Percentiles rank a stretch among this genome's conserved stretches.
phyloP scores from a whole-genome alignment of 176 grass and related monocot species.

The Pontederia paniculata region DNA sequence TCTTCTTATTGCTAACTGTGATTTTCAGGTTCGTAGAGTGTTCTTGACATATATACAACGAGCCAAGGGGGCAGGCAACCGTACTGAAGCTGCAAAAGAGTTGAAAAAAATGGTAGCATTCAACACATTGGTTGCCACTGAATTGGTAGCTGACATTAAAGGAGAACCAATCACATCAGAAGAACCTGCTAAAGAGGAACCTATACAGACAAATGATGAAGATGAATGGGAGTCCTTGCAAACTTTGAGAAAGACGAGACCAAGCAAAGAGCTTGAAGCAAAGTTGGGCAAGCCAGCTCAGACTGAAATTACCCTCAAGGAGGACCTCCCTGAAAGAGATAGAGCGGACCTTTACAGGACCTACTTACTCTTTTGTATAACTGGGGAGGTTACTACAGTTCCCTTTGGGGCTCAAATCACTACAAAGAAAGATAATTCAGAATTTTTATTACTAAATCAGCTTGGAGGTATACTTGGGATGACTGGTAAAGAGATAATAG shows the following conservation, averaged over 20 bases:
- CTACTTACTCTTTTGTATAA: slow-evolving; percentile 78
- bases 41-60: slow-evolving; percentile 67
- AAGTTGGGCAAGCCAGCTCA: slow-evolving; percentile 56
- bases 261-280: slow-evolving; percentile 44
- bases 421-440: slow-evolving; percentile 52
- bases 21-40: slow-evolving; percentile 57
- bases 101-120: slow-evolving; percentile 83
- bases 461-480: slow-evolving; percentile 82
- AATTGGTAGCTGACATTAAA: slow-evolving; percentile 84
- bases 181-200: slow-evolving; percentile 31
- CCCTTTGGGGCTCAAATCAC: slow-evolving; percentile 67
- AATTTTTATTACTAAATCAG: slow-evolving; percentile 72
- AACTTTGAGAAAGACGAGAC: slow-evolving; percentile 54
- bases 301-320: slow-evolving; percentile 88
- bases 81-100: slow-evolving; percentile 83
- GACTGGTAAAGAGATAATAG: slow-evolving; percentile 55
- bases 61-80: slow-evolving; percentile 61
- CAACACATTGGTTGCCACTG: slow-evolving; percentile 67
- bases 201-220: slow-evolving; percentile 41
- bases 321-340: slow-evolving; percentile 72
- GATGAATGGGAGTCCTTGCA: slow-evolving; percentile 66
- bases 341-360: slow-evolving; percentile 73
- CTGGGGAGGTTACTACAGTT: slow-evolving; percentile 59
- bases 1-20: slow-evolving; percentile 13
- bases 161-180: slow-evolving; percentile 33